Evolutionary conservation across 1,284 basidiomycete genomes (phyloP).

Genomic region (Malassezia slooffiae): DNA sequence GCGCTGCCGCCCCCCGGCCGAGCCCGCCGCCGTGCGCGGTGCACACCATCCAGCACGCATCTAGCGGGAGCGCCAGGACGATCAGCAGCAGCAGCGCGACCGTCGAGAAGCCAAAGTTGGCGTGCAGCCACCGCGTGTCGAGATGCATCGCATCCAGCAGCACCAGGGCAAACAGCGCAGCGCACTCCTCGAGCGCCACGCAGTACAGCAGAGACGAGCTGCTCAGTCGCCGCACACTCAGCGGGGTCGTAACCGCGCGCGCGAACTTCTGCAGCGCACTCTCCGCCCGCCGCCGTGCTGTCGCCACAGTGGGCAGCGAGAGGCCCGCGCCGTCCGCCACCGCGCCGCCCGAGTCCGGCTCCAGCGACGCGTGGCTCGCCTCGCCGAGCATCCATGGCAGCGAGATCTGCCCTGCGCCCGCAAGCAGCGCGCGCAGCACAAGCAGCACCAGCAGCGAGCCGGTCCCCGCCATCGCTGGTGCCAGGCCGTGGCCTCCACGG

Average conservation of each 20-base stretch:
- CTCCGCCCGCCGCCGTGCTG: constrained; percentile 12
- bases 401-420: constrained; percentile 17
- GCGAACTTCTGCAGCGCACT: too few species aligned
- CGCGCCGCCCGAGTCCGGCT: constrained; percentile 11
- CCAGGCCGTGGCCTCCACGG: background rate
- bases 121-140: constrained; percentile 9
- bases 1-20: background rate
- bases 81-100: constrained; percentile 19
- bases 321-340: too few species aligned
- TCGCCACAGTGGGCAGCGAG: constrained; percentile 17
- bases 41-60: constrained; percentile 29
- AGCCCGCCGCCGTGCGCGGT: constrained; percentile 9
- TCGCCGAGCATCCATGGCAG: constrained; percentile 38
- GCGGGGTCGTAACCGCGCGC: too few species aligned
- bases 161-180: constrained; percentile 31
- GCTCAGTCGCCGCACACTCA: too few species aligned
- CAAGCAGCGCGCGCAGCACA: constrained; percentile 19
- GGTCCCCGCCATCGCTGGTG: constrained; percentile 1
- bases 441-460: constrained; percentile 15
- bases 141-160: constrained; percentile 27
- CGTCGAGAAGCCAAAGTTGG: constrained; percentile 19
- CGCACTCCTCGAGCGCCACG: constrained; percentile 34
- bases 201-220: constrained; percentile 28
- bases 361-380: constrained; percentile 33
- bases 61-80: constrained; percentile 22